Conservation (phyloP, 441 rosid species). For the Croton setiger region DNA sequence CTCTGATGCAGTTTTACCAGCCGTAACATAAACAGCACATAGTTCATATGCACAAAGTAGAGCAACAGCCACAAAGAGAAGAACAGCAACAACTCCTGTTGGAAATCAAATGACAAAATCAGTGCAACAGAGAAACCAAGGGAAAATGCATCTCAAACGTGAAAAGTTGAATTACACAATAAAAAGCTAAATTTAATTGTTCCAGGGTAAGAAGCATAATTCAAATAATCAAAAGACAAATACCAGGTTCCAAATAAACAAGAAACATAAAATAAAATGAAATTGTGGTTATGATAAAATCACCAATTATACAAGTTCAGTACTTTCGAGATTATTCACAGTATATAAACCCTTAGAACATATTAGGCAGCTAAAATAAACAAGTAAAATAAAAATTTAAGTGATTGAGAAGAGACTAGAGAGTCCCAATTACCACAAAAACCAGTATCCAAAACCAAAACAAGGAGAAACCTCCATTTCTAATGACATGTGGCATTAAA, state of each 20-base stretch:
- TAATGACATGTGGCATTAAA: background rate
- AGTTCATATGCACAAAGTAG: slow-evolving; percentile 97
- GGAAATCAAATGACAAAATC: slow-evolving; percentile 17
- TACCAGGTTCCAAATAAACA: background rate
- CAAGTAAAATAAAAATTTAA: background rate
- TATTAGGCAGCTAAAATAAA: background rate
- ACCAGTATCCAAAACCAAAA: background rate
- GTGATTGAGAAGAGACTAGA: background rate
- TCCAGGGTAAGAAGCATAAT: background rate
- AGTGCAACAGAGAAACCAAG: slow-evolving; percentile 13
- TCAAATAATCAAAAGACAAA: background rate
- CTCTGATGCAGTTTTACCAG: slow-evolving; percentile 86
- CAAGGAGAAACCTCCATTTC: background rate
- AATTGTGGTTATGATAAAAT: background rate
- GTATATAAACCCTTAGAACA: background rate
- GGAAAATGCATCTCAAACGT: slow-evolving; percentile 1
- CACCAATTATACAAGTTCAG: background rate
- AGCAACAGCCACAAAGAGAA: slow-evolving; percentile 95
- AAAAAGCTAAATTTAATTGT: background rate
- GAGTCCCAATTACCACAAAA: background rate
- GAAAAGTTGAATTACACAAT: slow-evolving; percentile 12
- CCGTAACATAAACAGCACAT: slow-evolving; percentile 96
- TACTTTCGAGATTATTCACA: background rate
- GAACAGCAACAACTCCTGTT: slow-evolving; percentile 96
- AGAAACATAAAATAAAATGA: background rate